Evolutionary conservation across 208 protist genomes (phyloP), one percentile per base, ranked within the genome.

Genomic region (Leishmania martiniquensis): DNA sequence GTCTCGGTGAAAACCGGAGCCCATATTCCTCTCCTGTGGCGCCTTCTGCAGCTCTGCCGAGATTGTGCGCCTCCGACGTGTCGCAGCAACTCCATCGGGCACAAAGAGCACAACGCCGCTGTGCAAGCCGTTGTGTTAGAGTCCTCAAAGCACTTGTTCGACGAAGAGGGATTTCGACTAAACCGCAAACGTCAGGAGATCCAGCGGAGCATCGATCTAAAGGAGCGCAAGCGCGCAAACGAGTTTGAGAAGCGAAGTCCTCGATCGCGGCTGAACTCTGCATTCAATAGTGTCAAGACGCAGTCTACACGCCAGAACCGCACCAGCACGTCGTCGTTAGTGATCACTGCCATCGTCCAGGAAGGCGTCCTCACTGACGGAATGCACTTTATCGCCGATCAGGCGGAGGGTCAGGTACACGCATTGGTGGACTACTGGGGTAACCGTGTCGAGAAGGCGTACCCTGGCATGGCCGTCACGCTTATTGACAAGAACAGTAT

Each of bases 71-170:
- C 87, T 9, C 87, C 88, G n/a, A 77, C 73, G 67, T 95, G 91
- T 74, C 77, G 89, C 45, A 94, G 89, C 82, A 80, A 78, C 78
- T 79, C 84, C 0, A 32, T 72, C 51, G 81, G 85, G 12, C 85
- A 76, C 47, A 80, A 52, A 15, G 91, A 87, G 71, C 91, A 93
- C 84, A 86, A 85, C 66, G 88, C 85, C 47, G 88, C 86, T 34
- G 85, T 96, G 51, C 94, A 97, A 73, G 94, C 91, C 13, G 85
- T 96, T 44, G 88, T 97, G 34, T 71, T 97, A 12, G 92, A 97
- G 76, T 92, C 94, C 17, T 97, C 94, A 15, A 97, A 97, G 65
- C 92, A 97, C 72, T 81, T 97, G 17, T 97, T 96, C 85, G 88
- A 97, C 81, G 94, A 96, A 75, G 94, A 97, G 60, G 85, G 85